These are phyloP conservation scores for Serendipita vermifera DNA, from an alignment of 768 basidiomycete species.

Conservation along the genomic window DNA sequence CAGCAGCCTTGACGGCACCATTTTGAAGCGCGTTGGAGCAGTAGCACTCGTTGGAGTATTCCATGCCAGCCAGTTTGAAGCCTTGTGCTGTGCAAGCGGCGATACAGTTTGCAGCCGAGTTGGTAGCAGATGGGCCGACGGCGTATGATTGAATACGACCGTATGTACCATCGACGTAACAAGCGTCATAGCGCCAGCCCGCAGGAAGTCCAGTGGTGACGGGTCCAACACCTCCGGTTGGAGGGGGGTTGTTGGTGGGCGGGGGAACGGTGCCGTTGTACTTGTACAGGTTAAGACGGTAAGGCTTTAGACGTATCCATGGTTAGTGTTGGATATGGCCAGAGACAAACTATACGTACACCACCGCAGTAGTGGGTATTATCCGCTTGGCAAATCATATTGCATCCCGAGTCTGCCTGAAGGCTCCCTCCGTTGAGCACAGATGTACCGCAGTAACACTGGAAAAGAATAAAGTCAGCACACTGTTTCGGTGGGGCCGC, in stretches of 20 bases:
- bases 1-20: constrained; percentile 27
- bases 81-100: constrained; percentile 39
- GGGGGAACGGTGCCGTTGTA: constrained; percentile 49
- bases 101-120: constrained; percentile 56
- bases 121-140: constrained; percentile 25
- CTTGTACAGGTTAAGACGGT: constrained; percentile 53
- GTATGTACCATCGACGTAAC: constrained; percentile 49
- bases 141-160: constrained; percentile 47
- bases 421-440: constrained; percentile 36
- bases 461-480: constrained; percentile 11
- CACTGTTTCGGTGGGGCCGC: too few relatives aligned
- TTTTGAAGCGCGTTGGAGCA: not conserved
- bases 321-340: too few relatives aligned
- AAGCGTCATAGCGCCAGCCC: constrained; percentile 47
- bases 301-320: too few relatives aligned
- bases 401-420: constrained; percentile 41
- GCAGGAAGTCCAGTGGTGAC: constrained; percentile 41
- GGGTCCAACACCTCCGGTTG: constrained; percentile 27
- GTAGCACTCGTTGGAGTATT: constrained; percentile 30
- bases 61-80: constrained; percentile 55
- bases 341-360: too few relatives aligned
- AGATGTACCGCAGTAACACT: constrained; percentile 33
- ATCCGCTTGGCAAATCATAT: constrained; percentile 39
- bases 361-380: constrained; percentile 41
- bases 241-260: constrained; percentile 18